Conservation (phyloP, 2,329 filamentous ascomycete genomes). For the Colletotrichum phormii region DNA sequence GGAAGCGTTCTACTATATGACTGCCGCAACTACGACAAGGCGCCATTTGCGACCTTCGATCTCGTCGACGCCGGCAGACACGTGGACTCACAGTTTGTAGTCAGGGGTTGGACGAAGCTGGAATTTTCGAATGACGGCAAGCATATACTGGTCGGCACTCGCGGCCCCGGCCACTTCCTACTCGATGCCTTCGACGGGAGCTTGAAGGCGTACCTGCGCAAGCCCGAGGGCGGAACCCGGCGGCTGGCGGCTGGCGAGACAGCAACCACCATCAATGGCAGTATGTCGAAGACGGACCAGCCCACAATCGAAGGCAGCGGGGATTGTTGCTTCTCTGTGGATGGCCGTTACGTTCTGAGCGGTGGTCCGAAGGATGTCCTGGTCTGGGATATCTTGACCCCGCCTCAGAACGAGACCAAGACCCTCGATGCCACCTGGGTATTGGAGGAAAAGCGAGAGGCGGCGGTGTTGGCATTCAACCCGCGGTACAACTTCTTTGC, state of each 20-base stretch:
- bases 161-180: constrained; percentile 86
- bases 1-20: constrained; percentile 91
- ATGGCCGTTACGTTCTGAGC: constrained; percentile 89
- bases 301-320: constrained; percentile 69
- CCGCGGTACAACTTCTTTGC: constrained; percentile 93
- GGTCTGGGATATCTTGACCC: constrained; percentile 84
- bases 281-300: constrained; percentile 56
- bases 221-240: constrained; percentile 64
- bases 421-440: constrained; percentile 72
- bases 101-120: constrained; percentile 86
- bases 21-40: constrained; percentile 91
- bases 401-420: constrained; percentile 62
- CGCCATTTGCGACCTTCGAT: constrained; percentile 89
- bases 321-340: constrained; percentile 89
- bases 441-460: constrained; percentile 74
- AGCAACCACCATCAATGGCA: constrained; percentile 45
- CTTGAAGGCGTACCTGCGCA: constrained; percentile 79
- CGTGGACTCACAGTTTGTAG: constrained; percentile 66
- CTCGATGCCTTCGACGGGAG: constrained; percentile 92
- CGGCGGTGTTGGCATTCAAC: constrained; percentile 86
- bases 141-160: constrained; percentile 84
- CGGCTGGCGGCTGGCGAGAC: constrained; percentile 66
- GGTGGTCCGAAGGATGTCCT: constrained; percentile 80
- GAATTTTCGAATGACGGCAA: constrained; percentile 98
- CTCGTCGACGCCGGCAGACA: constrained; percentile 68